Conservation (phyloP, 345 rosid genomes). For the Geranium brycei region DNA sequence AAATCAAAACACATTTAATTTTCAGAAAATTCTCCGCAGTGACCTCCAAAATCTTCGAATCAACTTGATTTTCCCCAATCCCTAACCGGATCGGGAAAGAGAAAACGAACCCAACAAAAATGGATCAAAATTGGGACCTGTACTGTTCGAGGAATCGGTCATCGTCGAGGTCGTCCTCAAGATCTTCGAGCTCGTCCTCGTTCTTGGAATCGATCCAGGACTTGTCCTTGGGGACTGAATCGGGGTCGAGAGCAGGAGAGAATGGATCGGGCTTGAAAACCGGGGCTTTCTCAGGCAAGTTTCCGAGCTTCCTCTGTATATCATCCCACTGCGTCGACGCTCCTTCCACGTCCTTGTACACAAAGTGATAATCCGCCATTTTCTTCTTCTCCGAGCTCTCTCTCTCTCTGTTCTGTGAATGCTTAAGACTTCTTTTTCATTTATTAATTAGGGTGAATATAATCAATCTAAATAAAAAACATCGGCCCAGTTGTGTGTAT, state of each 20-base stretch:
- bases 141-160: constrained; percentile 85
- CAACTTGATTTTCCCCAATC: neutral
- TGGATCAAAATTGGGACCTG: constrained; percentile 27
- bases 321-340: constrained; percentile 99
- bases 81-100: neutral
- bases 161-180: constrained; percentile 79
- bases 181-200: constrained; percentile 72
- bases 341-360: constrained; percentile 91
- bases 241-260: constrained; percentile 54
- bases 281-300: constrained; percentile 70
- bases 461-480: no score
- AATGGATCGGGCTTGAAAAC: constrained; percentile 76
- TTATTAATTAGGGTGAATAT: no score
- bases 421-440: no score
- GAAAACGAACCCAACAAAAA: neutral
- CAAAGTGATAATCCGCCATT: constrained; percentile 87
- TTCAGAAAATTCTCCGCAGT: neutral
- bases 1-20: no score
- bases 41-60: neutral
- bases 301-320: constrained; percentile 88
- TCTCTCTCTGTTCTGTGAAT: no score
- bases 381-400: neutral
- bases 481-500: no score
- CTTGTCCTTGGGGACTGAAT: constrained; percentile 59
- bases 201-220: constrained; percentile 66